These are phyloP conservation scores for Beta macrorhiza DNA, from an alignment of 179 eudicot genomes.

Conservation along the genomic window DNA sequence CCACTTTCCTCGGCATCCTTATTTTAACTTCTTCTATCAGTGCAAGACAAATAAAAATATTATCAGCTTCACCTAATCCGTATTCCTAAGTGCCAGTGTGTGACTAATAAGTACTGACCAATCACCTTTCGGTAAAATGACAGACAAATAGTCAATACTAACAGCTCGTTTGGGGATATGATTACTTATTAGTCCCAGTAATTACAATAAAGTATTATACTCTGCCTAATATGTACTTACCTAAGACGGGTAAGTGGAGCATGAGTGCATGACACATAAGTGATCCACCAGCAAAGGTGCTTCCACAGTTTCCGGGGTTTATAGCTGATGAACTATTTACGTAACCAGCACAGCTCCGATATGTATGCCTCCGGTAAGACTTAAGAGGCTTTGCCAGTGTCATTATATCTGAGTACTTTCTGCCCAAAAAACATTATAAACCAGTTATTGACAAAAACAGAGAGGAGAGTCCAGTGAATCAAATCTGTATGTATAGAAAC, in stretches of 20 bases:
- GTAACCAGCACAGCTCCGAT: constrained; percentile 78
- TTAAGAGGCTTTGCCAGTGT: constrained; percentile 87
- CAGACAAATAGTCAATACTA: constrained; percentile 40
- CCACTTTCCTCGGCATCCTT: too few species aligned
- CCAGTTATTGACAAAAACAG: constrained; percentile 31
- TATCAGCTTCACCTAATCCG: too few species aligned
- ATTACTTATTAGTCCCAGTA: constrained; percentile 16
- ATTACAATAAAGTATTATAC: too few species aligned
- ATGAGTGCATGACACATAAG: constrained; percentile 65
- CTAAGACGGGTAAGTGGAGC: constrained; percentile 63
- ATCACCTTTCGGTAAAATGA: too few species aligned
- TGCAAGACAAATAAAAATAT: too few species aligned
- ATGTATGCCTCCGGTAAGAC: constrained; percentile 75
- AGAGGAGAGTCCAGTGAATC: constrained; percentile 11
- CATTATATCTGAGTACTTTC: constrained; percentile 93
- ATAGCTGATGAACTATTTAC: constrained; percentile 62
- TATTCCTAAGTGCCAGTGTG: too few species aligned
- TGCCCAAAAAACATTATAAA: constrained; percentile 84
- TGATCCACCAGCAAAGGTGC: constrained; percentile 94
- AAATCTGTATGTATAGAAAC: background rate
- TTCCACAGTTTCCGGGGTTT: constrained; percentile 76
- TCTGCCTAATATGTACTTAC: constrained; percentile 24
- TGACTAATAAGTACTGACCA: too few species aligned
- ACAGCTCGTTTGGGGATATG: constrained; percentile 56
- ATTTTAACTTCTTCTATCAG: too few species aligned